Conservation (phyloP, 352 stramenopile species). For the Pythium guiyangense region DNA sequence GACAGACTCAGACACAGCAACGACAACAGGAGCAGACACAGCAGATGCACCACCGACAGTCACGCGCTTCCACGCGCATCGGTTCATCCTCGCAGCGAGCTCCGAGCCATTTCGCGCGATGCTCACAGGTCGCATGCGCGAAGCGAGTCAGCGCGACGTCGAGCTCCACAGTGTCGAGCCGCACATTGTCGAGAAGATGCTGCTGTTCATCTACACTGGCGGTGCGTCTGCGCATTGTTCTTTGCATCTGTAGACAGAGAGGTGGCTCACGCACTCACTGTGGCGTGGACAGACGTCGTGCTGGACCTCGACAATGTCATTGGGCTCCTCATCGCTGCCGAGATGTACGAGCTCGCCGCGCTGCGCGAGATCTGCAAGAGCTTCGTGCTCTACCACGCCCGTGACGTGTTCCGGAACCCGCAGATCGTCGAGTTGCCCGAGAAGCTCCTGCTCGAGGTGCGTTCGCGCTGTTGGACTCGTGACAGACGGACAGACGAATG, state of each 20-base stretch:
- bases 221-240: constrained; percentile 16
- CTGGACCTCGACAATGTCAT: constrained; percentile 69
- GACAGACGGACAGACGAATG: neutral
- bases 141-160: constrained; percentile 66
- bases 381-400: constrained; percentile 77
- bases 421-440: constrained; percentile 76
- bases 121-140: constrained; percentile 77
- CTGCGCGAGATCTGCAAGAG: constrained; percentile 81
- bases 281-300: constrained; percentile 42
- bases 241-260: neutral
- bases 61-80: constrained; percentile 60
- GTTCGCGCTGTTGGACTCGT: neutral
- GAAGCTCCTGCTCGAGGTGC: constrained; percentile 74
- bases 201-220: constrained; percentile 84
- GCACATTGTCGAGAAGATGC: constrained; percentile 72
- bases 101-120: constrained; percentile 82
- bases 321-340: constrained; percentile 63
- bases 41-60: neutral
- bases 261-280: neutral
- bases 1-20: neutral
- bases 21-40: neutral
- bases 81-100: constrained; percentile 81
- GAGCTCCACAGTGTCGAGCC: constrained; percentile 62
- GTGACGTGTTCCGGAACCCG: constrained; percentile 75
- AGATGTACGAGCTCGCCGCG: constrained; percentile 81